Evolutionary conservation across 2,329 filamentous ascomycete genomes (phyloP).

Genomic region (Cylindrodendrum hubeiense): DNA sequence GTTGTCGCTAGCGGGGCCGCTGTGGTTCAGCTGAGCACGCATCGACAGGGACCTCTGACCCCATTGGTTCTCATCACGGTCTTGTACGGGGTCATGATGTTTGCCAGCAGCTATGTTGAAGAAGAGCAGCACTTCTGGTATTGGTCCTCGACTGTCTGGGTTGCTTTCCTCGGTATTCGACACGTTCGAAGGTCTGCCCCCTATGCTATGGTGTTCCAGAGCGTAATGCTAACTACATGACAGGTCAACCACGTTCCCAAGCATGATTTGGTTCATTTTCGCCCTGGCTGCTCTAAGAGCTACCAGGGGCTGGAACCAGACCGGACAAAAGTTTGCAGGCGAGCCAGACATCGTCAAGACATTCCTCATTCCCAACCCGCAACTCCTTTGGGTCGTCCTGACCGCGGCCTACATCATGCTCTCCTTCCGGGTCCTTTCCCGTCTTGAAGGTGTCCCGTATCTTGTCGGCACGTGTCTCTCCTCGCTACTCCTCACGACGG

Average conservation of each 20-base stretch:
- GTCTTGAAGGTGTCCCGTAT: conserved; percentile 56
- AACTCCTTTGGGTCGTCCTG: conserved; percentile 81
- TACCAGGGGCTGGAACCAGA: conserved; percentile 91
- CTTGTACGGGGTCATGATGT: conserved; percentile 90
- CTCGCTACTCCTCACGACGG: conserved; percentile 61
- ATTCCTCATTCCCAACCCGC: conserved; percentile 74
- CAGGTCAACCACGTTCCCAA: conserved; percentile 45
- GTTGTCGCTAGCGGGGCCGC: conserved; percentile 32
- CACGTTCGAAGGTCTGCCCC: conserved; percentile 55
- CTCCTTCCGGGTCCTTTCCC: conserved; percentile 58
- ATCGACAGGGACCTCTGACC: conserved; percentile 39
- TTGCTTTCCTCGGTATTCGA: conserved; percentile 65
- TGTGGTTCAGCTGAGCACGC: conserved; percentile 26
- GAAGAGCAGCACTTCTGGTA: conserved; percentile 99
- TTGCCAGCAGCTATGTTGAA: conserved; percentile 96
- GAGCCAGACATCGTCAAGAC: conserved; percentile 85
- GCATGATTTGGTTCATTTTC: conserved; percentile 51
- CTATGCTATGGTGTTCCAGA: too few species aligned
- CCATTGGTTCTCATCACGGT: conserved; percentile 66
- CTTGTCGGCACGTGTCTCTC: conserved; percentile 56
- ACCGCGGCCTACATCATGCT: conserved; percentile 76
- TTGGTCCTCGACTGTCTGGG: conserved; percentile 83
- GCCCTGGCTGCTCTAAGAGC: conserved; percentile 75
- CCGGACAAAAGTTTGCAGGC: conserved; percentile 95
- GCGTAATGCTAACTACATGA: conserved; percentile 20